A percentile compares a stretch with the other conserved stretches of the same genome.
phyloP scores from a whole-genome alignment of 2,329 filamentous ascomycete genomes.

The Penicillium paneum region DNA sequence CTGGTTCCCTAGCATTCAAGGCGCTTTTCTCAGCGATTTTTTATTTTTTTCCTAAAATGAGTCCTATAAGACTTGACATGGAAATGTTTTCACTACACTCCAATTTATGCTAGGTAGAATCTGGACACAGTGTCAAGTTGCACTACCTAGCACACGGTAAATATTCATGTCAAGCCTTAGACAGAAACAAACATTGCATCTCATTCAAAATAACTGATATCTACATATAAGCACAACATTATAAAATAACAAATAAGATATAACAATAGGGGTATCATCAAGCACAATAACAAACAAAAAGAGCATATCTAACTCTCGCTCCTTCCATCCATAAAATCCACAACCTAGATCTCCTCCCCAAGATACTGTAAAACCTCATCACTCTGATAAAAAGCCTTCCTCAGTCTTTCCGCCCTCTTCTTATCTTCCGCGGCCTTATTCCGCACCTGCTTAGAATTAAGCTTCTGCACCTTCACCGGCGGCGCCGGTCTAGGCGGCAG shows the following conservation, averaged over 20 bases:
- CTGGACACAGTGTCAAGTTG: background rate
- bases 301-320: background rate
- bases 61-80: background rate
- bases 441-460: conserved; percentile 69
- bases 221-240: background rate
- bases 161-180: background rate
- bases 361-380: conserved; percentile 76
- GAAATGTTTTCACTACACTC: background rate
- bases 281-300: background rate
- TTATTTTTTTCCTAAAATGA: background rate
- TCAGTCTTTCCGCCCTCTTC: conserved; percentile 61
- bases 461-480: conserved; percentile 46
- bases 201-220: background rate
- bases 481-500: conserved; percentile 34
- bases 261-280: conserved; percentile 1
- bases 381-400: conserved; percentile 68
- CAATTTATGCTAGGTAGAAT: background rate
- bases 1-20: conserved; percentile 17
- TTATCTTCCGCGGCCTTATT: conserved; percentile 61
- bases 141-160: background rate
- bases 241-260: too few species aligned
- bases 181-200: background rate
- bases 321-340: background rate
- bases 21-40: conserved; percentile 12
- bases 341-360: conserved; percentile 35